Base-by-base conservation (phyloP, 2,329 filamentous ascomycete species). In the Verticillium longisporum region DNA sequence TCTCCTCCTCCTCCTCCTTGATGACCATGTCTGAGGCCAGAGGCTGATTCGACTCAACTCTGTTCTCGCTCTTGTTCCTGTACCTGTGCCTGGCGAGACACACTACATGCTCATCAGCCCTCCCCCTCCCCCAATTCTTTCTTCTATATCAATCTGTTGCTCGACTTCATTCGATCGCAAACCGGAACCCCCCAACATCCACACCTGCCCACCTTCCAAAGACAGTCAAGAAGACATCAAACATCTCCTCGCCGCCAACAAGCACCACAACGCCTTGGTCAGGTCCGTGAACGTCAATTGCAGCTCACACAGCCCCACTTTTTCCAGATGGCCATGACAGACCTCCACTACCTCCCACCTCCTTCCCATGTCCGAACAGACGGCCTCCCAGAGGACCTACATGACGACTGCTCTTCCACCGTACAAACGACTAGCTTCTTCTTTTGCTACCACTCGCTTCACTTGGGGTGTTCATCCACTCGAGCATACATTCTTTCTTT, bases 271-370 rank as follows among this genome's bases (percentile, higher is more conserved):
- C 15, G 41, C 41, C n/a, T 50, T 50, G 41, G 10, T 50, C 41
- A 50, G 21, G 41, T 18, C 41, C 41, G 41, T 10, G 41, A 50
- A 50, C 41, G 41, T 50, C 41, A 50, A 50, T 50, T 18, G 41
- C 41, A 50, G 41, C 41, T n/a, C 41, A 50, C 2, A n/a, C 41
- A 7, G 41, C n/a, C 41, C 31, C 55, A 37, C 4, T 21, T n/a
- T 34, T 18, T 21, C 56, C 15, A 55, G 37, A 32, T 58, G 41
- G 56, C 58, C 36, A 65, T 65, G 64, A 45, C 62, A 15, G 60
- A 60, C 57, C 64, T 61, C 18, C 63, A 61, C 15, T 64, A 64
- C 62, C 26, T 64, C 9, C 54, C 41, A 11, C 50, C 57, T 15
- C 32, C 57, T 14, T 34, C 59, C 34, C 62, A 58, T 33, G 55